Evolutionary conservation across 768 basidiomycete species (phyloP), one percentile per base, ranked within the genome.

Genomic region (Saitozyma podzolica): DNA sequence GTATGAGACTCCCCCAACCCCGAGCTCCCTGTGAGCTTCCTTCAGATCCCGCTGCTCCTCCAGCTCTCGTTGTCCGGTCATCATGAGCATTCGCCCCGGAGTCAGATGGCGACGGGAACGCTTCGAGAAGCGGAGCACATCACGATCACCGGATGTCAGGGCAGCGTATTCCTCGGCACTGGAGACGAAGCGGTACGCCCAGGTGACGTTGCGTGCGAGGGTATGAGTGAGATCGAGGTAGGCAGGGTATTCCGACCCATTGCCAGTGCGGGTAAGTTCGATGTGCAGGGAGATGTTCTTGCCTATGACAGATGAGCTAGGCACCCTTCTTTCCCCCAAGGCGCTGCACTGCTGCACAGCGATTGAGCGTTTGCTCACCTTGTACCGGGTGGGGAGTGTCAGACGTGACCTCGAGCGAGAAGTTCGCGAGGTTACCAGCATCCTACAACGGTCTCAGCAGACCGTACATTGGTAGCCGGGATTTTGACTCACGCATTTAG

Each of bases 221-320:
- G 5, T 20, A 9, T 20, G 52, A 9, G n/a, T 2, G 0, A 67
- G 50, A 14, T 66, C 40, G 11, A 70, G 39, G 58, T 49, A 58
- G 0, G 66, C 20, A 9, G 69, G 69, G 45, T 64, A 61, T 55
- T 70, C 66, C 6, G 48, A 51, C 6, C 69, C 69, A 53, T 67
- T 70, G 10, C 69, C 69, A 0, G 50, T 20, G 8, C 66, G 54
- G 7, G 59, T 62, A 40, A 70, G 47, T 8, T 43, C 56, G n/a
- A 67, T 37, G 40, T 70, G 51, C 10, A 70, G 43, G 6, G 63
- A 61, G 49, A 62, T 20, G 29, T 67, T 66, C 45, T 60, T 48
- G 47, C 68, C 66, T 70, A 45, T 41, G 0, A 40, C 39, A 40
- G 8, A 9, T 56, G 39, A 61, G 17, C 9, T 6, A 19, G n/a